phyloP scores from a whole-genome alignment of 805 yeast species.

The Saccharomycopsis fibuligera region DNA sequence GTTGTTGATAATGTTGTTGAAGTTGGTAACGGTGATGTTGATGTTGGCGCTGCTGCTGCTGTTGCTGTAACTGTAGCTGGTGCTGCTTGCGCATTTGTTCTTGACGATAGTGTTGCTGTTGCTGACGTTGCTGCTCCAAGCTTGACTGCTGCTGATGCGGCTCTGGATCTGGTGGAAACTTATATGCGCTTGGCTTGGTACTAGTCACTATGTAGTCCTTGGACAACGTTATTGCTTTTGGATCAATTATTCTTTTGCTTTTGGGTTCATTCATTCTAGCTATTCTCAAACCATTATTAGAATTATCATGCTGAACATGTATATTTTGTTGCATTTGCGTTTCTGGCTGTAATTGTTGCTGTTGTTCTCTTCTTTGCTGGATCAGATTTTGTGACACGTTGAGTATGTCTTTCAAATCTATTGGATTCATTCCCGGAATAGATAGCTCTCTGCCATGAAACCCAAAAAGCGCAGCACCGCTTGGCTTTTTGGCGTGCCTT shows the following conservation, averaged over 20 bases:
- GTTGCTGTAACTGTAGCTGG: slow-evolving; percentile 10
- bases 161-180: slow-evolving; percentile 41
- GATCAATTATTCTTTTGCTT: slow-evolving; percentile 15
- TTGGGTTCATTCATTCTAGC: slow-evolving; percentile 5
- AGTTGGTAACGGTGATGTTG: slow-evolving; percentile 7
- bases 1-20: slow-evolving; percentile 7
- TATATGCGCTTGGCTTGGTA: slow-evolving; percentile 42
- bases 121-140: neutral
- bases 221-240: slow-evolving; percentile 20
- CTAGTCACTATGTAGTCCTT: slow-evolving; percentile 46
- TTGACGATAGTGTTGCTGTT: slow-evolving; percentile 7
- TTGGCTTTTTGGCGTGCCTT: slow-evolving; percentile 52
- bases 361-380: slow-evolving; percentile 19
- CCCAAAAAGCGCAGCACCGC: slow-evolving; percentile 82
- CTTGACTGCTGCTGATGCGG: neutral
- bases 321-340: too few relatives aligned
- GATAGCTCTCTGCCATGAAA: slow-evolving; percentile 61
- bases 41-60: neutral
- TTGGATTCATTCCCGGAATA: slow-evolving; percentile 40
- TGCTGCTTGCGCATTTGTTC: neutral
- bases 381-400: slow-evolving; percentile 22
- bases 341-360: too few relatives aligned
- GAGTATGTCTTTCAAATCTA: slow-evolving; percentile 13
- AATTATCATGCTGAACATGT: too few relatives aligned
- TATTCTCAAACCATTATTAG: too few relatives aligned